Conservation (phyloP, 352 stramenopile species). For the Aphanomyces astaci region DNA sequence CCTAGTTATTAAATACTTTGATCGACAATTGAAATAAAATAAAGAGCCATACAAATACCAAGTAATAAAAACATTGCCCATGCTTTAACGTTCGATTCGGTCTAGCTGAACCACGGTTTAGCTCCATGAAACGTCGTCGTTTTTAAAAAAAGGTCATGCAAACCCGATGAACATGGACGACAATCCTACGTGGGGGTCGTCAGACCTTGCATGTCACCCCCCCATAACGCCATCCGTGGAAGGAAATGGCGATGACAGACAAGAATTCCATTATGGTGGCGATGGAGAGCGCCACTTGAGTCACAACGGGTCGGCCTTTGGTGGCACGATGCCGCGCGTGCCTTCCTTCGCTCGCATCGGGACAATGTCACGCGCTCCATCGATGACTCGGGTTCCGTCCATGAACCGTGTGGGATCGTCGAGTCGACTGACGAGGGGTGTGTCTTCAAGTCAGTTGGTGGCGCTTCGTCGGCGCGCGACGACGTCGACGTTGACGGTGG, state of each 20-base stretch:
- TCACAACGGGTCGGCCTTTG: not conserved
- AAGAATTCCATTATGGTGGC: not conserved
- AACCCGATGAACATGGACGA: not conserved
- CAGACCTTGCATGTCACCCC: not conserved
- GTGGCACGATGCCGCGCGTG: not conserved
- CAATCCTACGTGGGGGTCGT: not conserved
- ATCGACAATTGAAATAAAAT: not conserved
- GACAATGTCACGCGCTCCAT: not conserved
- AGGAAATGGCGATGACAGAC: not conserved
- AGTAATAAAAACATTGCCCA: not conserved
- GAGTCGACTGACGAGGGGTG: not conserved
- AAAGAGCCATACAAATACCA: not conserved
- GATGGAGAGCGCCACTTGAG: not conserved
- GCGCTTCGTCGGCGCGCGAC: not conserved
- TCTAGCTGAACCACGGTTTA: not conserved
- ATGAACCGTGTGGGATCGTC: not conserved
- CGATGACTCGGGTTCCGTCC: not conserved
- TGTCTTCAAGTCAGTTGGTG: not conserved
- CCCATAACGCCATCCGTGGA: not conserved
- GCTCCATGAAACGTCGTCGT: not conserved
- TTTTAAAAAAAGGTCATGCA: not conserved
- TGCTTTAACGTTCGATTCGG: not conserved
- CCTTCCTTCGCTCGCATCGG: not conserved
- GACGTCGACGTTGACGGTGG: not conserved
- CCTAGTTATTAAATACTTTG: not conserved